A percentile compares a stretch with the other conserved stretches of the same genome.
These are phyloP conservation scores for Ceriops decandra DNA, from an alignment of 345 rosid species.

Conservation along the genomic window DNA sequence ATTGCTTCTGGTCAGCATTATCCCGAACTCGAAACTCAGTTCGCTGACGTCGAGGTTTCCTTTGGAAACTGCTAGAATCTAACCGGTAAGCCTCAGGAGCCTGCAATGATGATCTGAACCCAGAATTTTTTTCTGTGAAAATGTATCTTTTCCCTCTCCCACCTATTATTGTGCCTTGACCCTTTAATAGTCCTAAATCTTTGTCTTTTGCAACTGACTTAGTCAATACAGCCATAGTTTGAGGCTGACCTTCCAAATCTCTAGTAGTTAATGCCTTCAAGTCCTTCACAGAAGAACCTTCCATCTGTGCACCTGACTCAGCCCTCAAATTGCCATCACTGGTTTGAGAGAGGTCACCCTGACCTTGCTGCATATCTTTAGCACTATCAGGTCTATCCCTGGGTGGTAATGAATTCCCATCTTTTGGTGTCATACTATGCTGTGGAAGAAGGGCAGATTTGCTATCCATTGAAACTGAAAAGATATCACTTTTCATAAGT, in stretches of 20 bases:
- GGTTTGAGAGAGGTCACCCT: slow-evolving; percentile 36
- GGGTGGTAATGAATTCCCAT: slow-evolving; percentile 33
- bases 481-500: slow-evolving; percentile 30
- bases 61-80: slow-evolving; percentile 60
- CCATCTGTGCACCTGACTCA: slow-evolving; percentile 31
- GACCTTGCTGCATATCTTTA: slow-evolving; percentile 34
- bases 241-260: slow-evolving; percentile 43
- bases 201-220: slow-evolving; percentile 32
- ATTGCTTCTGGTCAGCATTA: slow-evolving; percentile 39
- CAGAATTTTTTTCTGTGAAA: slow-evolving; percentile 49
- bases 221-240: slow-evolving; percentile 30
- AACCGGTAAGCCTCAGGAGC: slow-evolving; percentile 48
- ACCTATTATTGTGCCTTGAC: slow-evolving; percentile 36
- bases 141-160: slow-evolving; percentile 46
- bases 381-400: slow-evolving; percentile 32
- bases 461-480: slow-evolving; percentile 36
- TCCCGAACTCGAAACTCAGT: slow-evolving; percentile 82
- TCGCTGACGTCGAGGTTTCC: slow-evolving; percentile 54
- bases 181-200: slow-evolving; percentile 29
- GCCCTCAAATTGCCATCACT: slow-evolving; percentile 29
- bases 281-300: slow-evolving; percentile 34
- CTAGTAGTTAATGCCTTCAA: slow-evolving; percentile 31
- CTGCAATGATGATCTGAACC: slow-evolving; percentile 43
- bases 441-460: slow-evolving; percentile 45
- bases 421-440: slow-evolving; percentile 33